Base-by-base conservation (phyloP, 257 asterid species). In the Pogostemon cablin region DNA sequence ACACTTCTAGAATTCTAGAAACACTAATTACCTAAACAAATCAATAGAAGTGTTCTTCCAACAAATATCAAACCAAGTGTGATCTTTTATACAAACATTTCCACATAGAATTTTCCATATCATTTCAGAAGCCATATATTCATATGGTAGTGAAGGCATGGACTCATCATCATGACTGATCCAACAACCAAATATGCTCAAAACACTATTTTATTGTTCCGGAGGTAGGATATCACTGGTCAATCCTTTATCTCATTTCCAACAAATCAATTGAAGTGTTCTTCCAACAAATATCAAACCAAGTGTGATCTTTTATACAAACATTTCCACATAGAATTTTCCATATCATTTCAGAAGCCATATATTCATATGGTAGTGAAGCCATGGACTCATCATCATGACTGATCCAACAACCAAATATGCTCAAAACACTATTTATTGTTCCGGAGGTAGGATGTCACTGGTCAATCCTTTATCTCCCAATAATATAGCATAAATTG, bases 1-100 rank as follows among this genome's bases (percentile, higher is more conserved):
- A 62, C 11, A 12, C 52, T 12, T 59, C 35, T 71, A 63, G 64
- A 35, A 72, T 32, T 54, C 48, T 64, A 64, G 71, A 65, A 65
- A 35, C 52, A 54, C 7, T 6, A 42, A 44, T 64, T 10, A 65
- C 69, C 35, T 46, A 4, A 25, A 9, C 5, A 64, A 49, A 43
- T 64, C 10, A 8, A 11, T 6, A 44, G 2, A 60, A 48, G 53
- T 48, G 7, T 71, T 40, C 4, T 49, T 17, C 55, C 25, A 12
- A 43, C 2, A 25, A 62, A 4, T 49, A 64, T 42, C 8, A 46
- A 46, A 46, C 10, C 10, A 46, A 44, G 12, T 46, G 12, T 25
- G 32, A 25, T 25, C 32, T 25, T 25, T 25, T 25, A 25, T 25
- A 25, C 32, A 25, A 25, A 25, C 1, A 25, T 25, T 25, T 25